Base-by-base conservation (phyloP, 306 rosid species). In the Mucuna pruriens region DNA sequence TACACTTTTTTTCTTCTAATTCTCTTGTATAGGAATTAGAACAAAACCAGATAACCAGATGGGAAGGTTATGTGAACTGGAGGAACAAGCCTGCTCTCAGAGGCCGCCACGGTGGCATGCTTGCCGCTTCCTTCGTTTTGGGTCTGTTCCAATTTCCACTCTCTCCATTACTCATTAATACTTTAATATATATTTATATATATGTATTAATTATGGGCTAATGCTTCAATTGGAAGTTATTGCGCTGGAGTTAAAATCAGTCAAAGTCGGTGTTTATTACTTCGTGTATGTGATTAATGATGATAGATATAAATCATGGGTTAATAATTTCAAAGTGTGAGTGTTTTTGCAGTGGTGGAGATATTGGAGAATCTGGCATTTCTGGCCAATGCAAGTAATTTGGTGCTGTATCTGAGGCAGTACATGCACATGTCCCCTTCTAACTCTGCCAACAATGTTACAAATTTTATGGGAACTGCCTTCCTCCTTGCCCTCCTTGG, bases 401-500 rank as follows among this genome's bases (percentile, higher is more conserved):
- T 96, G 92, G 99, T 96, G 76, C 4, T 81, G 25, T 96, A 96
- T 40, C 48, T 96, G 15, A 58, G 76, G 0, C 5, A 89, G 1
- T 78, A 83, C 83, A 93, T 96, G 98, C 92, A 96, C 76, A 85
- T 96, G 42, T 88, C 98, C 25, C 99, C 97, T 5, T 77, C 97
- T 0, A 87, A 89, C 84, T 89, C 99, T 0, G 98, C 99, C 10
- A 93, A 86, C 82, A 77, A 88, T 87, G 99, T 96, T 84, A 96
- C 99, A 20, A 86, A 85, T 87, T 96, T 93, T 94, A 96, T 96
- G 99, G 99, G 97, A 33, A 92, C 99, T 0, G 86, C 99, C 31
- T 96, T 96, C 80, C 94, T 96, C 33, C 96, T 96, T 29, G 98
- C 97, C 72, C 96, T 96, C 31, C 97, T 96, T 8, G 99, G 99